These are phyloP conservation scores for Saccharomyces hybrid DNA, from an alignment of 1,139 yeast genomes.

Conservation along the genomic window DNA sequence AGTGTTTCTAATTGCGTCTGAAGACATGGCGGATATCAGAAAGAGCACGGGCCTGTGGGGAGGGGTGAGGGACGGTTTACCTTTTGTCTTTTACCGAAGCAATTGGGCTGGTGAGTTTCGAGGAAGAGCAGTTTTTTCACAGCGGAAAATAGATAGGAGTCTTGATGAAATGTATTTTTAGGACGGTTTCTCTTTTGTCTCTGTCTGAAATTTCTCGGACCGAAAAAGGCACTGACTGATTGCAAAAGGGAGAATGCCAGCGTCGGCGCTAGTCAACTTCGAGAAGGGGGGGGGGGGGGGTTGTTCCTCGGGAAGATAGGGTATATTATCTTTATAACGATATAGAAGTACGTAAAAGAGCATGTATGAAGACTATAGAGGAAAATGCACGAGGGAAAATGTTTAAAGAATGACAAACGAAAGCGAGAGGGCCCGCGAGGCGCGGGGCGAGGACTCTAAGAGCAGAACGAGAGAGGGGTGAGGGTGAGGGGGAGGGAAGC, in stretches of 20 bases:
- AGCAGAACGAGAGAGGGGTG: background rate
- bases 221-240: background rate
- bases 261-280: background rate
- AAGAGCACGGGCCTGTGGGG: background rate
- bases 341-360: background rate
- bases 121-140: background rate
- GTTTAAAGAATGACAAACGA: background rate
- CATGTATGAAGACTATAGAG: background rate
- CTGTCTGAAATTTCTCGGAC: background rate
- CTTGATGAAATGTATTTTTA: background rate
- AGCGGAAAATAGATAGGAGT: background rate
- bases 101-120: background rate
- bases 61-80: background rate
- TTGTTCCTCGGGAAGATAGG: no score
- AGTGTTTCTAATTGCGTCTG: slow-evolving; percentile 36
- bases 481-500: background rate
- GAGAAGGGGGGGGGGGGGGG: no score
- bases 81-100: background rate
- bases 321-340: background rate
- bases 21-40: background rate
- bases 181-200: background rate
- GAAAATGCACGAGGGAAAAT: background rate
- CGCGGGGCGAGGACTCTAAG: background rate
- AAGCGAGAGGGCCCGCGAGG: background rate
- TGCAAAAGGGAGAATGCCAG: background rate